Evolutionary conservation across 2,329 filamentous ascomycete genomes (phyloP).

Genomic region (Nannizzia gypsea): DNA sequence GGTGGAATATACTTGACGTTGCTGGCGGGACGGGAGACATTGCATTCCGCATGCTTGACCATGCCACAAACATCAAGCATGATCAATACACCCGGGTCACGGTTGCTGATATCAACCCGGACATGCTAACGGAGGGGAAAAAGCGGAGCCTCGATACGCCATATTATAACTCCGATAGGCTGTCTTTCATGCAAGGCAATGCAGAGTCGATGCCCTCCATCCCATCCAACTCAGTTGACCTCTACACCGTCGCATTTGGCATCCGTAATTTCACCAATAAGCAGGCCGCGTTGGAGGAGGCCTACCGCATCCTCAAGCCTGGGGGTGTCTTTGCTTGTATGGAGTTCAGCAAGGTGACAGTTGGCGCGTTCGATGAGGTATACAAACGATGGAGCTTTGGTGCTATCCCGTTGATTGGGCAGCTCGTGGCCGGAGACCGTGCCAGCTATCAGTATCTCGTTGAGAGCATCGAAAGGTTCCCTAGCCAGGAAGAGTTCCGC

Average conservation of each 20-base stretch:
- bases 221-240: slow-evolving; percentile 61
- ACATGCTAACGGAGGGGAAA: slow-evolving; percentile 82
- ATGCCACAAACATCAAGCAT: slow-evolving; percentile 66
- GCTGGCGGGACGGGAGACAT: slow-evolving; percentile 97
- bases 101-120: slow-evolving; percentile 89
- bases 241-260: slow-evolving; percentile 96
- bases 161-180: slow-evolving; percentile 43
- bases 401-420: slow-evolving; percentile 88
- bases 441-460: slow-evolving; percentile 98
- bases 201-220: slow-evolving; percentile 62
- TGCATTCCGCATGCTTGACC: slow-evolving; percentile 88
- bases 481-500: slow-evolving; percentile 70
- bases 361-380: slow-evolving; percentile 63
- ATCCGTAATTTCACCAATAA: slow-evolving; percentile 97
- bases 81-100: slow-evolving; percentile 74
- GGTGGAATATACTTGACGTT: slow-evolving; percentile 78
- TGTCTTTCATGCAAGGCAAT: slow-evolving; percentile 79
- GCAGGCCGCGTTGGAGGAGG: slow-evolving; percentile 67
- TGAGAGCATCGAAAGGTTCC: slow-evolving; percentile 92
- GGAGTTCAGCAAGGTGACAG: slow-evolving; percentile 81
- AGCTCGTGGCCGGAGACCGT: slow-evolving; percentile 83
- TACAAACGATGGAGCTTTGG: slow-evolving; percentile 96
- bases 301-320: slow-evolving; percentile 78
- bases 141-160: slow-evolving; percentile 59
- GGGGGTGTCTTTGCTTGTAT: slow-evolving; percentile 93